A percentile compares a stretch with the other conserved stretches of the same genome.
These are phyloP conservation scores for Lentinula edodes DNA, from an alignment of 768 basidiomycete species.

Conservation along the genomic window DNA sequence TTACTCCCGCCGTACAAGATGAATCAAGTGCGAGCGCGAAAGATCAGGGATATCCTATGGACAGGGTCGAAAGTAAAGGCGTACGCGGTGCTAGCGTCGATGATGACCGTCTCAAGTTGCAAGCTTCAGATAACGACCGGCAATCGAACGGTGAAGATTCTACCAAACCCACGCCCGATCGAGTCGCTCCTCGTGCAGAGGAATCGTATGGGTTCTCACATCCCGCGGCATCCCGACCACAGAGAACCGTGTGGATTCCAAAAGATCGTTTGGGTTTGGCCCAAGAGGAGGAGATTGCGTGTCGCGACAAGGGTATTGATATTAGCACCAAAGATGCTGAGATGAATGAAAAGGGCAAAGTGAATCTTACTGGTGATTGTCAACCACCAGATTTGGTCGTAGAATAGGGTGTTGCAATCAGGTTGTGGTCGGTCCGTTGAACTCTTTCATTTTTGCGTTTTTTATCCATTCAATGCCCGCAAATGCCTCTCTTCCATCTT, in stretches of 20 bases:
- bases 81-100: not conserved
- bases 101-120: constrained; percentile 5
- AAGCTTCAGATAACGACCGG: not conserved
- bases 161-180: constrained; percentile 10
- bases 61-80: not conserved
- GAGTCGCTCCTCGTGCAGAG: constrained; percentile 16
- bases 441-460: too few relatives aligned
- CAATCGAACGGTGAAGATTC: not conserved
- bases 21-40: too few relatives aligned
- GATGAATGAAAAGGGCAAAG: constrained; percentile 59
- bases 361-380: constrained; percentile 37
- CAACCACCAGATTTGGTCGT: constrained; percentile 29
- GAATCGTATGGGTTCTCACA: constrained; percentile 77
- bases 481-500: too few relatives aligned
- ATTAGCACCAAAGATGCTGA: constrained; percentile 42
- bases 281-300: constrained; percentile 56
- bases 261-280: constrained; percentile 60
- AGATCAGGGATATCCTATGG: not conserved
- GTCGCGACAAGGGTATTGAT: constrained; percentile 45
- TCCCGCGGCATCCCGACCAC: constrained; percentile 71
- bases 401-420: not conserved
- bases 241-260: constrained; percentile 84
- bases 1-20: not conserved
- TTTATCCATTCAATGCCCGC: too few relatives aligned
- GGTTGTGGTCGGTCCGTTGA: too few relatives aligned